Conservation (phyloP, 139 green algal species). For the Spirogloea muscicola region DNA sequence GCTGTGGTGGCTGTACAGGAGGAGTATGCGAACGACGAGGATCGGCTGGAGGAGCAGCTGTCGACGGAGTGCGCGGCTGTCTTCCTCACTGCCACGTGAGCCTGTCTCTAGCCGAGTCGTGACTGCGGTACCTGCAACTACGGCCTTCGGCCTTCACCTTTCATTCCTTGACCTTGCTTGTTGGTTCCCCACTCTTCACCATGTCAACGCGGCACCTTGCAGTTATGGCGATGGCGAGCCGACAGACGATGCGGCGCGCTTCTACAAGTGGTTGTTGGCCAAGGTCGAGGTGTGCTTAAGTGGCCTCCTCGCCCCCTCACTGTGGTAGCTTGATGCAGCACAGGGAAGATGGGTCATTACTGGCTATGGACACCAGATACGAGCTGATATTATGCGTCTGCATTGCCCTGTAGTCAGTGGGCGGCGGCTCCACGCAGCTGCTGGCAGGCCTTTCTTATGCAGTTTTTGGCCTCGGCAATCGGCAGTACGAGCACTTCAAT, state of each 20-base stretch:
- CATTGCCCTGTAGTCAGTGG: not conserved
- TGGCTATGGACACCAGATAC: not conserved
- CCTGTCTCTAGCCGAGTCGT: too few relatives aligned
- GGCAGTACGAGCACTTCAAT: constrained; percentile 98
- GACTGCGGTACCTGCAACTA: too few relatives aligned
- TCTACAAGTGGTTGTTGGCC: constrained; percentile 73
- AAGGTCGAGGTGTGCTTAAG: not conserved
- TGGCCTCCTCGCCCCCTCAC: not conserved
- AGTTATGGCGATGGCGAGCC: constrained; percentile 94
- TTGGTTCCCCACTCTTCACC: too few relatives aligned
- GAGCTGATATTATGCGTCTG: too few relatives aligned
- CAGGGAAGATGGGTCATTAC: not conserved
- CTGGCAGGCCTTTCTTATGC: constrained; percentile 36
- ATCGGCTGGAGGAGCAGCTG: not conserved
- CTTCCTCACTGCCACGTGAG: constrained; percentile 15
- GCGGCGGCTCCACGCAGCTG: not conserved
- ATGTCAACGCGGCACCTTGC: not conserved
- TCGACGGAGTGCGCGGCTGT: not conserved
- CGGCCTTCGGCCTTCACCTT: too few relatives aligned
- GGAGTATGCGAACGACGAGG: constrained; percentile 2
- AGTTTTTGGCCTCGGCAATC: constrained; percentile 95
- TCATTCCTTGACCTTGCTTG: too few relatives aligned
- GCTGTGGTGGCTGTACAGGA: not conserved
- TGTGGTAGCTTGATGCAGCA: not conserved
- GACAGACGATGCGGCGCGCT: constrained; percentile 82